Base-by-base conservation (phyloP, 257 asterid species). In the Solanum pennellii region DNA sequence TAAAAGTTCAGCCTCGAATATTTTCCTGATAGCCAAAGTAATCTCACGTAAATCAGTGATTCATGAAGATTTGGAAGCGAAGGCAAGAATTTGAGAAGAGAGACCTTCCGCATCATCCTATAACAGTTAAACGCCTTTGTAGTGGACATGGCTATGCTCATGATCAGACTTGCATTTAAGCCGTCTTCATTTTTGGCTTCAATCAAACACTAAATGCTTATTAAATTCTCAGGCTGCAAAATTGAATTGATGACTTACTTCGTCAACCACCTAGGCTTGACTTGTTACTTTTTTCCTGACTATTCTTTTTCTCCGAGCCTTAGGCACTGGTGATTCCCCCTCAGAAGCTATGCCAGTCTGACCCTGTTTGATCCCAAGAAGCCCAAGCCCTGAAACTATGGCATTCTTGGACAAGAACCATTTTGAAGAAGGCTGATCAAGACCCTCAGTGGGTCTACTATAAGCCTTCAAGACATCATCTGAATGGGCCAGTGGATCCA, bases 361-460 rank as follows among this genome's bases (percentile, higher is more conserved):
- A 27, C 92, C 95, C 91, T 92, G 98, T 90, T 89, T 93, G 84
- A 96, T 91, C 86, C 99, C 99, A 9, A 95, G 93, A 85, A 97
- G 96, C 83, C 99, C 99, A 11, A 97, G 96, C 88, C 98, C 96
- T 5, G 99, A 95, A 73, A 93, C 95, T 20, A 97, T 87, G 18
- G 99, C 90, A 20, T 91, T 93, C 93, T 96, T 97, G 83, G 98
- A 94, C 90, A 94, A 96, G 91, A 97, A 94, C 99, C 99, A 97
- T 79, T 95, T 96, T 15, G 98, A 92, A 74, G 95, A 91, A 20
- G 98, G 87, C 42, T 89, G 92, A 23, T 91, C 90, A 29, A 13
- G 83, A 87, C 92, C 96, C 37, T 71, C 77, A 21, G 98, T 90
- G 41, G 99, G 97, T 87, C 99, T 91, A 79, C 80, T 95, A 93